Conservation (phyloP, 108 stramenopile genomes). For the Nitzschia inconspicua region DNA sequence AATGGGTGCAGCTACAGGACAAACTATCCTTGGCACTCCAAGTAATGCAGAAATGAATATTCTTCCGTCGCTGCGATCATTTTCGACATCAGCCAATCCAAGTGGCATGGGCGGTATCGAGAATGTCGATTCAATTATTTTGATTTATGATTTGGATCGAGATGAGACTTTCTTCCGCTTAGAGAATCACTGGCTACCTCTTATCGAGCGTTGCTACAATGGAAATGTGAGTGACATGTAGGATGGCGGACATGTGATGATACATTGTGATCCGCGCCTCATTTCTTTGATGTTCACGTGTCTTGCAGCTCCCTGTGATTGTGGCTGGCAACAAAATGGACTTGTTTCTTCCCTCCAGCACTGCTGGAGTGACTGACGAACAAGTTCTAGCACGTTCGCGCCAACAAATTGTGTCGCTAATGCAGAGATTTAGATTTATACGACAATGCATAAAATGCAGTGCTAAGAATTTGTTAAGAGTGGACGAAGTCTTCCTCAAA, state of each 20-base stretch:
- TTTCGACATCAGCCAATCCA: conserved; percentile 3
- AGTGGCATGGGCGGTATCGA: conserved; percentile 26
- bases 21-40: neutral
- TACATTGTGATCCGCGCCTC: neutral
- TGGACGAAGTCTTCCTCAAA: conserved; percentile 79
- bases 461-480: conserved; percentile 69
- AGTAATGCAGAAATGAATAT: neutral
- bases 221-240: conserved; percentile 59
- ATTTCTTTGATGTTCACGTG: neutral
- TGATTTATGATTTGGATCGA: conserved; percentile 81
- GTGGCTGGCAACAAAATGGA: conserved; percentile 85
- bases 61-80: neutral
- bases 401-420: conserved; percentile 71
- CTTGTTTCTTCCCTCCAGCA: conserved; percentile 40
- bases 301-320: conserved; percentile 62
- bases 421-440: conserved; percentile 79
- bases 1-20: neutral
- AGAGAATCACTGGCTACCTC: conserved; percentile 78
- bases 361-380: conserved; percentile 46
- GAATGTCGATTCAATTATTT: conserved; percentile 68
- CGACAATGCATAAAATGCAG: conserved; percentile 85
- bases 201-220: conserved; percentile 73
- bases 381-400: conserved; percentile 49
- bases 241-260: neutral
- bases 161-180: conserved; percentile 71